Percentiles rank a stretch among this genome's conserved stretches.
These are phyloP conservation scores for Populus pruinosa DNA, from an alignment of 345 rosid species.

Conservation along the genomic window DNA sequence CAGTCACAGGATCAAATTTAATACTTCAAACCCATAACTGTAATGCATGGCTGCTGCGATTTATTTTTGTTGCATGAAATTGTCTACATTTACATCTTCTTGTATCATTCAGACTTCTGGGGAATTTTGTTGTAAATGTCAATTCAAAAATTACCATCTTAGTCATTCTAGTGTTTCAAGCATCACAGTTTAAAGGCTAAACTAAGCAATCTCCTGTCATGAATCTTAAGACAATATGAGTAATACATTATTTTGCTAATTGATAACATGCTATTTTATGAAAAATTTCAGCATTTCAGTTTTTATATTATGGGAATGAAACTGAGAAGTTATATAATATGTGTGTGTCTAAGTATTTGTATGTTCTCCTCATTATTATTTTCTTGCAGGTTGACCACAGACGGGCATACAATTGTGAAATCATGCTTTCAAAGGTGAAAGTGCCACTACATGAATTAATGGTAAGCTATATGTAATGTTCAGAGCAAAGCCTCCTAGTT, in stretches of 20 bases:
- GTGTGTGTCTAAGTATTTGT: not conserved
- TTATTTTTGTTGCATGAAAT: not conserved
- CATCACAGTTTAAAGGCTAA: not conserved
- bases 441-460: constrained; percentile 75
- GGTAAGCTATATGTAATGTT: constrained; percentile 41
- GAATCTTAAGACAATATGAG: not conserved
- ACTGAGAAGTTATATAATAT: not conserved
- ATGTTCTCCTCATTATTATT: not conserved
- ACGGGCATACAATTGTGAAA: constrained; percentile 95
- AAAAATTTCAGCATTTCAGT: not conserved
- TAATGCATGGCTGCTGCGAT: not conserved
- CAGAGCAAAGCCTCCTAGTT: not conserved
- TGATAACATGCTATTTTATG: not conserved
- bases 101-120: not conserved
- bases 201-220: not conserved
- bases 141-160: not conserved
- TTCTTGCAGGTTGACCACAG: constrained; percentile 81
- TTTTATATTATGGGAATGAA: not conserved
- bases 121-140: not conserved
- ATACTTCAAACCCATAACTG: not conserved
- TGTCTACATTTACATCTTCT: not conserved
- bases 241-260: not conserved
- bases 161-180: not conserved
- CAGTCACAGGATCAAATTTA: not conserved
- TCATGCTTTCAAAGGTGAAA: constrained; percentile 98